Evolutionary conservation across 106 monocot species (phyloP).

Genomic region (Allium cepa): DNA sequence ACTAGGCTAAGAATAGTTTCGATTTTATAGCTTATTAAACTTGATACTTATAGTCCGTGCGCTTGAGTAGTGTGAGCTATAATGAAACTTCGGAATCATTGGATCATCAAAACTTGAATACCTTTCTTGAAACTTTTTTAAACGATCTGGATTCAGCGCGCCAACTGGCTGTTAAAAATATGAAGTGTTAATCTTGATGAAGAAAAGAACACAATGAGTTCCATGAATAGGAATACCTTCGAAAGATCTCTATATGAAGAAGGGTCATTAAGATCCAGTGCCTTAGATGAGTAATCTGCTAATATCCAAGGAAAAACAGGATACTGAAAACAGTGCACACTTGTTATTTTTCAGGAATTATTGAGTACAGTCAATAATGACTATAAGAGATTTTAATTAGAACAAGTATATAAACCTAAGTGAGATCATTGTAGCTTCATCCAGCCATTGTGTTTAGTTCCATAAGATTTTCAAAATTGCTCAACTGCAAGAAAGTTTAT

Average conservation of each 20-base stretch:
- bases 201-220: too few species aligned
- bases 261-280: constrained; percentile 70
- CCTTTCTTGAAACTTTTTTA: constrained; percentile 86
- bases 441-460: constrained; percentile 94
- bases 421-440: constrained; percentile 97
- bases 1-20: too few species aligned
- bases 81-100: constrained; percentile 93
- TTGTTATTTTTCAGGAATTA: constrained; percentile 4
- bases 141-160: constrained; percentile 83
- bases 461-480: constrained; percentile 99
- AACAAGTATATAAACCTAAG: constrained; percentile 51
- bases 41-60: constrained; percentile 72
- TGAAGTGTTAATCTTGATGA: not conserved
- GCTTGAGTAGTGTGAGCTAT: constrained; percentile 98
- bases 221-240: constrained; percentile 35
- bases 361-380: not conserved
- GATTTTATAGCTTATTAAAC: too few species aligned
- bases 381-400: not conserved
- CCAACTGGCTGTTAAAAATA: constrained; percentile 76
- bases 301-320: constrained; percentile 99
- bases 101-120: constrained; percentile 96
- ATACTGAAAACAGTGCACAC: constrained; percentile 53
- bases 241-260: constrained; percentile 86
- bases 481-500: constrained; percentile 50
- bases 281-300: constrained; percentile 72